Conservation (phyloP, 2,329 filamentous ascomycete species). For the Phoma sp. region DNA sequence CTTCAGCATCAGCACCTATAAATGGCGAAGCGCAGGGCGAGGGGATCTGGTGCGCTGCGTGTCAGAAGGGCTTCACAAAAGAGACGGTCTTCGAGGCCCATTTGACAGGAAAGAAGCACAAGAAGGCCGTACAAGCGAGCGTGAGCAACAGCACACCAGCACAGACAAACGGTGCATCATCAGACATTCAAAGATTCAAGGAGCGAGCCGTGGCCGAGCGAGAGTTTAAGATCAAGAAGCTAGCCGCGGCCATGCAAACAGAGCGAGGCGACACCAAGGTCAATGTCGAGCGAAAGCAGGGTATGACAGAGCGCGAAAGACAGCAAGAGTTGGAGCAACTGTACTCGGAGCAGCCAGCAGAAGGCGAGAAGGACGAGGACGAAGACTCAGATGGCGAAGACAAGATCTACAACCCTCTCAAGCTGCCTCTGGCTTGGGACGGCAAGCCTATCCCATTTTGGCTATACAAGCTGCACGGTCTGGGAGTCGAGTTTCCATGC, state of each 20-base stretch:
- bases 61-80: slow-evolving; percentile 94
- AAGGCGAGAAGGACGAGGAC: slow-evolving; percentile 65
- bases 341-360: slow-evolving; percentile 67
- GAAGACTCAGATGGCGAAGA: slow-evolving; percentile 77
- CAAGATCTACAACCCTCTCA: slow-evolving; percentile 95
- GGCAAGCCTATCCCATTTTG: slow-evolving; percentile 99
- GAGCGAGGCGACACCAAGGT: slow-evolving; percentile 88
- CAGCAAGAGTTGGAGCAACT: slow-evolving; percentile 92
- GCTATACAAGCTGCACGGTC: slow-evolving; percentile 95
- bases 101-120: slow-evolving; percentile 89
- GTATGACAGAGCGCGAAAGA: slow-evolving; percentile 96
- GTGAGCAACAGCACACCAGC: slow-evolving; percentile 34
- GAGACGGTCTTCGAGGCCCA: slow-evolving; percentile 93
- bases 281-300: slow-evolving; percentile 95
- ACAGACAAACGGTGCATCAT: slow-evolving; percentile 27
- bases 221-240: slow-evolving; percentile 81
- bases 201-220: slow-evolving; percentile 90
- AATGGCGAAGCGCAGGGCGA: slow-evolving; percentile 64
- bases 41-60: slow-evolving; percentile 87
- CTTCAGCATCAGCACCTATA: slow-evolving; percentile 46
- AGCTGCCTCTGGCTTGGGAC: slow-evolving; percentile 95
- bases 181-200: slow-evolving; percentile 63
- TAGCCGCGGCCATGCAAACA: slow-evolving; percentile 82
- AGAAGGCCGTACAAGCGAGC: slow-evolving; percentile 74
- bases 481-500: slow-evolving; percentile 93